Evolutionary conservation across 2,329 filamentous ascomycete species (phyloP), one percentile per base, ranked within the genome.

Genomic region (Aspergillus pseudonomiae): DNA sequence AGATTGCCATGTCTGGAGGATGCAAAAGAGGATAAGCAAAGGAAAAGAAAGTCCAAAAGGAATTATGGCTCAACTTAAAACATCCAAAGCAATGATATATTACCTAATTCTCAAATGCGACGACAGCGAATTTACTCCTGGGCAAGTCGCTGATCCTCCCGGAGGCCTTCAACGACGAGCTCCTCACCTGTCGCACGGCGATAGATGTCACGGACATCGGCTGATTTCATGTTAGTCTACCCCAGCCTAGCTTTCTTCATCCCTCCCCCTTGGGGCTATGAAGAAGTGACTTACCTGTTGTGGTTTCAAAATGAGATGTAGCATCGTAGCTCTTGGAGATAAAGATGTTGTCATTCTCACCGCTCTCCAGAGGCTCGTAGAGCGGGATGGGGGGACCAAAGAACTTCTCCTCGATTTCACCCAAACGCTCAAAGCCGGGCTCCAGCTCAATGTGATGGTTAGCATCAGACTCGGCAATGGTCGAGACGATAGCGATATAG

Each of bases 261-360:
- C 50, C 48, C 26, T 36, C n/a, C 12, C 41, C 50, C 19, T 12
- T 19, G 34, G 5, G 26, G 48, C n/a, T 43, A 16, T 6, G 11
- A 26, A n/a, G 12, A 26, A 34, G 46, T 26, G 34, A 21, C 79
- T 74, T 80, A 87, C 86, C 84, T 60, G 88, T 91, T 34, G 88
- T 89, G 41, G 93, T 97, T 87, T 99, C 95, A 75, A 99, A 99
- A 85, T 99, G 95, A 79, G 92, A 96, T 68, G 92, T 96, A 59
- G 96, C 93, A 75, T 99, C 96, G 81, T 99, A 99, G 84, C 93
- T 97, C 89, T 96, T 97, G 74, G 93, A 97, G 78, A 99, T 93
- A 84, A 93, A 99, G 79, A 99, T 90, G 80, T 94, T 94, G 84
- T 97, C 94, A 71, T 89, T 91, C 71, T 83, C 85, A 67, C 95